Conservation (phyloP, 2,329 filamentous ascomycete genomes). For the Tolypocladium ovalisporum region DNA sequence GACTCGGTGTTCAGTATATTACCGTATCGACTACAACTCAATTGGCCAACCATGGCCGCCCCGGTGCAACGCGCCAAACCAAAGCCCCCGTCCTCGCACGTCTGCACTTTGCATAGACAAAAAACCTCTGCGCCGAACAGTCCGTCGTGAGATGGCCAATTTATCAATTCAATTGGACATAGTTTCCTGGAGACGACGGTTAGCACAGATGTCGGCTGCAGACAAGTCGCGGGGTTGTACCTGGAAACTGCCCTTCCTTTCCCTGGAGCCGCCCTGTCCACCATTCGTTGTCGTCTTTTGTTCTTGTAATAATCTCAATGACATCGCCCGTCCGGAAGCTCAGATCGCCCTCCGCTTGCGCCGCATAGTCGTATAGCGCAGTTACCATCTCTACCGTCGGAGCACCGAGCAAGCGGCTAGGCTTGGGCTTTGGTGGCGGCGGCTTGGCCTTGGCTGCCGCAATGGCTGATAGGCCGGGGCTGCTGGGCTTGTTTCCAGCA, state of each 20-base stretch:
- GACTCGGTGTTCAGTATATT: not conserved
- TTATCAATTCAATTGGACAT: conserved; percentile 29
- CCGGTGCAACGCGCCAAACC: not conserved
- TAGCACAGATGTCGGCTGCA: not conserved
- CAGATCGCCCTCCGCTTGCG: conserved; percentile 86
- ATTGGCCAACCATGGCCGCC: not conserved
- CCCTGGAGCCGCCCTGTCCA: conserved; percentile 78
- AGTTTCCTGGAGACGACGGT: conserved; percentile 29
- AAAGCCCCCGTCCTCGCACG: not conserved
- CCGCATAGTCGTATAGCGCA: conserved; percentile 91
- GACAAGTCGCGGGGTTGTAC: conserved; percentile 32
- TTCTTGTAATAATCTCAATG: conserved; percentile 78
- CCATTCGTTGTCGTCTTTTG: conserved; percentile 94
- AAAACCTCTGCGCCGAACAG: not conserved
- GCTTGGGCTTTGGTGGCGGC: conserved; percentile 68
- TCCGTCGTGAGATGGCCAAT: not conserved
- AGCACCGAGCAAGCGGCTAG: conserved; percentile 55
- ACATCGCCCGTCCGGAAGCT: conserved; percentile 81
- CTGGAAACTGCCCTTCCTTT: conserved; percentile 86
- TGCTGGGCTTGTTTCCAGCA: conserved; percentile 24
- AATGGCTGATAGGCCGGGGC: conserved; percentile 29
- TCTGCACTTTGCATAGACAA: not conserved
- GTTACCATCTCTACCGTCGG: conserved; percentile 69
- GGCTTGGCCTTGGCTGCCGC: conserved; percentile 54
- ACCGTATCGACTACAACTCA: not conserved